These are phyloP conservation scores for Candida verbasci DNA, from an alignment of 805 yeast genomes.

Conservation along the genomic window DNA sequence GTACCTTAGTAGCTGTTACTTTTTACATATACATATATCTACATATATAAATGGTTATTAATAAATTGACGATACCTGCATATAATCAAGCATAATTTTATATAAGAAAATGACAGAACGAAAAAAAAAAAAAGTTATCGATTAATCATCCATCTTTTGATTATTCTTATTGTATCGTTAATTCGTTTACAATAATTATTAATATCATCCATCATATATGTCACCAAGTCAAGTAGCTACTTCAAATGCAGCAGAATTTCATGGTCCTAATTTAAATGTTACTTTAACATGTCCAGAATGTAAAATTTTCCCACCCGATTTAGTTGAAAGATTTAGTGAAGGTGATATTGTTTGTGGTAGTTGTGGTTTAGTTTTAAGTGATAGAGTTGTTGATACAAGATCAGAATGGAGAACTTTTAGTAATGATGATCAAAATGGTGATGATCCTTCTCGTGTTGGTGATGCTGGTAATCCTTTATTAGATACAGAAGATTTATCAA, in stretches of 20 bases:
- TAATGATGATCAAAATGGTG: slow-evolving; percentile 96
- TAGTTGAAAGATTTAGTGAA: slow-evolving; percentile 91
- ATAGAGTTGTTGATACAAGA: slow-evolving; percentile 87
- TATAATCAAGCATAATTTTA: too few relatives aligned
- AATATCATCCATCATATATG: slow-evolving; percentile 3
- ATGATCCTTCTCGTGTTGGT: slow-evolving; percentile 99
- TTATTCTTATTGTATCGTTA: slow-evolving; percentile 9
- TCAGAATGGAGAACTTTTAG: slow-evolving; percentile 99
- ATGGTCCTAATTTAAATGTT: slow-evolving; percentile 81
- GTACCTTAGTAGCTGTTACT: too few relatives aligned
- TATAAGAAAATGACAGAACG: not conserved
- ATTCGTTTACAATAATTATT: slow-evolving; percentile 9
- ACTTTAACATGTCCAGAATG: slow-evolving; percentile 94
- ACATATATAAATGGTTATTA: too few relatives aligned
- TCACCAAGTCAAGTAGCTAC: slow-evolving; percentile 1
- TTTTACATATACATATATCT: too few relatives aligned
- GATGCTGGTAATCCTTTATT: slow-evolving; percentile 91
- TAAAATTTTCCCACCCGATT: slow-evolving; percentile 90
- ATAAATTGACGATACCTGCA: too few relatives aligned
- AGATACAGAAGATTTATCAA: slow-evolving; percentile 87
- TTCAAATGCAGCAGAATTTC: too few relatives aligned
- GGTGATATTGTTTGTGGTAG: slow-evolving; percentile 98
- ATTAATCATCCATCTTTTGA: not conserved
- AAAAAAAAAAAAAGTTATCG: too few relatives aligned
- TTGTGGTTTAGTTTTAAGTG: slow-evolving; percentile 92